Conservation (phyloP, 2,329 filamentous ascomycete species). For the Cucurbitaria berberidis region DNA sequence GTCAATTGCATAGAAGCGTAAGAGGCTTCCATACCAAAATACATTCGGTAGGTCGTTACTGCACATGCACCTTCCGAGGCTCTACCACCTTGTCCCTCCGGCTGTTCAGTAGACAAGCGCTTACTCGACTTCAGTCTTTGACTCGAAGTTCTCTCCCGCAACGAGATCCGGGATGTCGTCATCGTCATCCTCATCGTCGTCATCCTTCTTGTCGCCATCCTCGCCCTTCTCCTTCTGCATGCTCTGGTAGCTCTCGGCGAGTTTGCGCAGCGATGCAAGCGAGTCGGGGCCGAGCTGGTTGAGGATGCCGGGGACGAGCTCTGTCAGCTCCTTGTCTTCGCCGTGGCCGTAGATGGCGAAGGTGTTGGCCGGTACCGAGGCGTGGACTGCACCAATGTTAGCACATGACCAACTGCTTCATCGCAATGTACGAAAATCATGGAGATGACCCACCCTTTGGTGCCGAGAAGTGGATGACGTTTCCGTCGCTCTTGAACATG, state of each 20-base stretch:
- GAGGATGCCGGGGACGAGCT: slow-evolving; percentile 98
- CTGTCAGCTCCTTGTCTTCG: slow-evolving; percentile 99
- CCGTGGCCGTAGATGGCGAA: slow-evolving; percentile 99
- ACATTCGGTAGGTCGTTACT: slow-evolving; percentile 29
- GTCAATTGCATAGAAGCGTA: slow-evolving; percentile 21
- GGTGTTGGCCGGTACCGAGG: slow-evolving; percentile 96
- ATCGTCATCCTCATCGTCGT: slow-evolving; percentile 64
- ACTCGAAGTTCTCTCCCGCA: slow-evolving; percentile 97
- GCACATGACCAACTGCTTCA: background rate
- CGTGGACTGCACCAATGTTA: slow-evolving; percentile 73
- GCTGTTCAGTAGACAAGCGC: slow-evolving; percentile 13
- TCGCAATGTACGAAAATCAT: background rate
- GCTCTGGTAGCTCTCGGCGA: slow-evolving; percentile 99
- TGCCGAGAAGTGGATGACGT: slow-evolving; percentile 98
- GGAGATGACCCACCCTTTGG: slow-evolving; percentile 78
- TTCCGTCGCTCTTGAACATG: slow-evolving; percentile 99
- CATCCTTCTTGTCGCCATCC: slow-evolving; percentile 73
- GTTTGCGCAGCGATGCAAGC: slow-evolving; percentile 94
- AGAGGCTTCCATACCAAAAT: slow-evolving; percentile 29
- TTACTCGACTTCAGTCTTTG: slow-evolving; percentile 84
- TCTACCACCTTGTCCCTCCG: slow-evolving; percentile 23
- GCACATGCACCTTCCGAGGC: slow-evolving; percentile 24
- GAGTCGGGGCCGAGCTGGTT: slow-evolving; percentile 99
- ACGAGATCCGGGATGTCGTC: slow-evolving; percentile 98
- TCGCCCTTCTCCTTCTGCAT: slow-evolving; percentile 92